Evolutionary conservation across 805 yeast species (phyloP).

Genomic region (Yarrowia sp.): DNA sequence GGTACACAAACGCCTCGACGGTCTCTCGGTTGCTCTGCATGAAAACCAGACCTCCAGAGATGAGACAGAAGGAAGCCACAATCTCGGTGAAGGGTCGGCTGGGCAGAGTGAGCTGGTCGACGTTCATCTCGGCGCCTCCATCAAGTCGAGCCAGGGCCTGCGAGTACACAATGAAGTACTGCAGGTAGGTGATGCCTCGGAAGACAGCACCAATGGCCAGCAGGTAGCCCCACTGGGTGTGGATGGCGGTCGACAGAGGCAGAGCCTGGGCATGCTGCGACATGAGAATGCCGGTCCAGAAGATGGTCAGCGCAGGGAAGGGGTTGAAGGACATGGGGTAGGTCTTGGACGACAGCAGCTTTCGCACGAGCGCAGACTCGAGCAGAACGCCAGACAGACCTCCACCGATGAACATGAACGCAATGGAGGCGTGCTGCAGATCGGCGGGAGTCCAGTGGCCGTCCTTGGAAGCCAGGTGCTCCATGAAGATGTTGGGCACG

Average conservation of each 20-base stretch:
- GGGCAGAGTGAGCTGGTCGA: slow-evolving; percentile 51
- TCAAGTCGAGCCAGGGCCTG: slow-evolving; percentile 41
- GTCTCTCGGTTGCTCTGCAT: slow-evolving; percentile 92
- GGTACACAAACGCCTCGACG: slow-evolving; percentile 77
- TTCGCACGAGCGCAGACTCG: slow-evolving; percentile 58
- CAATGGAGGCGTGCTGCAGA: slow-evolving; percentile 87
- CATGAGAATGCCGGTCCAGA: slow-evolving; percentile 97
- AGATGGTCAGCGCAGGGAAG: slow-evolving; percentile 89
- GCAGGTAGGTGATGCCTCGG: slow-evolving; percentile 69
- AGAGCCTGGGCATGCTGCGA: slow-evolving; percentile 92
- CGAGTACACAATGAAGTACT: slow-evolving; percentile 54
- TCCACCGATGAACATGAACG: slow-evolving; percentile 88
- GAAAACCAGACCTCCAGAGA: slow-evolving; percentile 90
- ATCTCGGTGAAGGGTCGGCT: slow-evolving; percentile 87
- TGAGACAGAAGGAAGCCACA: slow-evolving; percentile 74
- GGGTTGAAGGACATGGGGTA: slow-evolving; percentile 81
- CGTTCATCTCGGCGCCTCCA: slow-evolving; percentile 25
- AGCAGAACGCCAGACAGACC: slow-evolving; percentile 89
- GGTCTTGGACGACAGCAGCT: slow-evolving; percentile 42
- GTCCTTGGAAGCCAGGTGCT: slow-evolving; percentile 79
- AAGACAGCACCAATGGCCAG: slow-evolving; percentile 82
- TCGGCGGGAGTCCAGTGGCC: slow-evolving; percentile 91
- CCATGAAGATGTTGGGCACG: slow-evolving; percentile 84
- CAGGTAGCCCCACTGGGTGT: slow-evolving; percentile 90
- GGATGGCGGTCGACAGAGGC: slow-evolving; percentile 75